Percentiles rank a stretch among this genome's conserved stretches.
Evolutionary conservation across 2,329 filamentous ascomycete species (phyloP).

Genomic region (Penicillium thymicola): DNA sequence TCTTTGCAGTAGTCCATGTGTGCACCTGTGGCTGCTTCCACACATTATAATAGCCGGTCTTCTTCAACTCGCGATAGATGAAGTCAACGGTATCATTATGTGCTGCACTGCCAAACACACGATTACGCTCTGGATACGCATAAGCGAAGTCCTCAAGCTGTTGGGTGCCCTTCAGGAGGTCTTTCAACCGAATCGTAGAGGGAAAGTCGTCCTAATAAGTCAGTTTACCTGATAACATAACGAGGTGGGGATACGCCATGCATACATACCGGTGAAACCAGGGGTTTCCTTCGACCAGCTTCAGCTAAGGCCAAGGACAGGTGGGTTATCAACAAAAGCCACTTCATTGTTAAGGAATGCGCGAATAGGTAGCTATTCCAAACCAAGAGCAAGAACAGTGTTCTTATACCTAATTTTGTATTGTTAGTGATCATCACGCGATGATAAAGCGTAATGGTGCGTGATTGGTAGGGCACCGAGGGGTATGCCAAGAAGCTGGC

Average conservation of each 20-base stretch:
- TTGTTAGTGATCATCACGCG: constrained; percentile 1
- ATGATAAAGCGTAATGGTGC: constrained; percentile 3
- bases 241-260: neutral
- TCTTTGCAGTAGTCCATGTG: constrained; percentile 57
- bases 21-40: constrained; percentile 59
- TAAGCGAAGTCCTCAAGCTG: constrained; percentile 46
- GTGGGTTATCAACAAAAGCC: constrained; percentile 5
- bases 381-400: neutral
- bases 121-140: constrained; percentile 29
- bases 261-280: constrained; percentile 14
- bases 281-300: constrained; percentile 7
- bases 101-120: constrained; percentile 43
- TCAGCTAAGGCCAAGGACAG: constrained; percentile 9
- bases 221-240: neutral
- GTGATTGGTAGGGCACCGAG: constrained; percentile 1
- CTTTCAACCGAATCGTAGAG: constrained; percentile 50
- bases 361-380: neutral
- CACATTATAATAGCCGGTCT: constrained; percentile 36
- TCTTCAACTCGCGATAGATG: constrained; percentile 54
- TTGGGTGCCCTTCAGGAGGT: constrained; percentile 58
- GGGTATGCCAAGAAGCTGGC: constrained; percentile 8
- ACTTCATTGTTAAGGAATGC: constrained; percentile 13
- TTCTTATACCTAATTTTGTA: constrained; percentile 1
- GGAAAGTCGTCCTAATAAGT: constrained; percentile 18
- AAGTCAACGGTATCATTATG: constrained; percentile 64